Evolutionary conservation across 2,329 filamentous ascomycete species (phyloP).

Genomic region (Monilinia vaccinii-corymbosi): DNA sequence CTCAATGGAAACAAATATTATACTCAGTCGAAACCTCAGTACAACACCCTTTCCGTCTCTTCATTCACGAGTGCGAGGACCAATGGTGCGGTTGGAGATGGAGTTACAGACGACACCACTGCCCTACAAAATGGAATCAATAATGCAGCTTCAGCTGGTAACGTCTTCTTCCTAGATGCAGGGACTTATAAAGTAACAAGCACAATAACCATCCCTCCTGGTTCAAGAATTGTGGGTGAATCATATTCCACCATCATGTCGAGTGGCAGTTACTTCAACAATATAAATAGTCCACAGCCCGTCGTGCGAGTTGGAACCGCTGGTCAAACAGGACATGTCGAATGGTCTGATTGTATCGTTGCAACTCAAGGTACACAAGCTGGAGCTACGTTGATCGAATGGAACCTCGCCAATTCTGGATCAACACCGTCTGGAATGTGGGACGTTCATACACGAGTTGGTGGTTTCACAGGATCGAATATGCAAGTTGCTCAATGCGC

Average conservation of each 20-base stretch:
- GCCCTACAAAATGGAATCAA: conserved; percentile 49
- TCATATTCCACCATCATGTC: conserved; percentile 34
- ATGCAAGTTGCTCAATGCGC: conserved; percentile 26
- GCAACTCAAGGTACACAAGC: conserved; percentile 47
- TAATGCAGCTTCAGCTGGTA: conserved; percentile 37
- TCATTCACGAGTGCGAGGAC: conserved; percentile 37
- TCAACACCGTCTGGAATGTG: conserved; percentile 45
- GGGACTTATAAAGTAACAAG: conserved; percentile 44
- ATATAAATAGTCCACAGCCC: conserved; percentile 36
- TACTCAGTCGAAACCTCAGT: conserved; percentile 45
- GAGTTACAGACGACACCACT: conserved; percentile 48
- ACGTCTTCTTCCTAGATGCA: conserved; percentile 48
- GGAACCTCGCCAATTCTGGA: conserved; percentile 45
- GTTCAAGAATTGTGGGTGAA: conserved; percentile 33
- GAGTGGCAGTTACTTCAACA: conserved; percentile 36
- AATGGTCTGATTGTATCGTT: conserved; percentile 56
- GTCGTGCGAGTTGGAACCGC: conserved; percentile 46
- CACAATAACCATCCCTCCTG: conserved; percentile 39
- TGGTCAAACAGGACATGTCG: conserved; percentile 49
- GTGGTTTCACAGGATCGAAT: conserved; percentile 34
- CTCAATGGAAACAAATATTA: conserved; percentile 29
- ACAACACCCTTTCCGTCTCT: conserved; percentile 32
- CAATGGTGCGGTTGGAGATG: conserved; percentile 40
- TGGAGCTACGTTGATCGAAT: conserved; percentile 55
- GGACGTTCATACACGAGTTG: conserved; percentile 32